Evolutionary conservation across 2,329 filamentous ascomycete species (phyloP), one percentile per base, ranked within the genome.

Genomic region (Fusarium odoratissimum): DNA sequence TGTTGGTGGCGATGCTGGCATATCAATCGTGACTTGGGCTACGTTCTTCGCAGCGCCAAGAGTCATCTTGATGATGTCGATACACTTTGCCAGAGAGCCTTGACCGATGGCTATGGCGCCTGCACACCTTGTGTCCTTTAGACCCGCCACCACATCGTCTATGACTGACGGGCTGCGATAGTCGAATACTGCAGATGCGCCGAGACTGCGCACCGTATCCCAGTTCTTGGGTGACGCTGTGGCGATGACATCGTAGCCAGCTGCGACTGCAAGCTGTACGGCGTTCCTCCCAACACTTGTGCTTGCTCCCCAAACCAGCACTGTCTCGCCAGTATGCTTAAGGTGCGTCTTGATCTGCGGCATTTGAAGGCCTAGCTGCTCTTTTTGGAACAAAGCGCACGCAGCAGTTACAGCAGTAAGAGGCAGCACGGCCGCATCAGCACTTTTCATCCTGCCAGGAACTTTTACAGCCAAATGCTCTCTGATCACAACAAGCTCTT

Each of bases 211-310:
- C 0, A 67, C 6, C 0, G 2, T 1, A 0, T 48, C 62, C 64
- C 40, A 52, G 0, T 14, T 67, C 5, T 46, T 31, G 3, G 52
- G 40, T 1, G 64, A 67, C 0, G 64, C 25, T 5, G 64, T 61
- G 0, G 62, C 62, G 6, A 67, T 8, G 1, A 67, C 62, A 23
- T 61, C 5, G 25, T 67, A 67, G 0, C 64, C 62, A 0, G 64
- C 62, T 1, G 64, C 64, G 8, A 61, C 30, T 10, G 64, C 45
- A 41, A 67, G 52, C 3, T 67, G 64, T 1, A 67, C 35, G 0
- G 62, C 45, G 8, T 67, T 67, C 35, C 23, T 38, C 3, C 64
- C 64, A 1, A 67, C 64, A 3, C 51, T 40, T 1, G 64, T 67
- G 12, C 62, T 13, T 1, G 64, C 64, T 28, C 64, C 64, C 64